phyloP scores from a whole-genome alignment of 805 yeast genomes.

The Monosporozyma siamensis region DNA sequence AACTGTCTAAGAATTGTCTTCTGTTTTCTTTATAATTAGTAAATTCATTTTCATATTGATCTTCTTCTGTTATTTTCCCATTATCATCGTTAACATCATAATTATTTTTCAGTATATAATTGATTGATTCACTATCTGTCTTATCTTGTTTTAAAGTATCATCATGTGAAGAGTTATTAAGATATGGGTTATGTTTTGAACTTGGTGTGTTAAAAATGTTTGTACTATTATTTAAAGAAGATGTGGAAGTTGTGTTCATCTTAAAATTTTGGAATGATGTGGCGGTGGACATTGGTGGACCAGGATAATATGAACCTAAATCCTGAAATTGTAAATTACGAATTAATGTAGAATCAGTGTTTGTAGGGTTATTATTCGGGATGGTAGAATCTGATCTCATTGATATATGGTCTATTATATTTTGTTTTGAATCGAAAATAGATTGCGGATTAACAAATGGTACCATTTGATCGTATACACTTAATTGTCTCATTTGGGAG shows the following conservation, averaged over 20 bases:
- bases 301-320: slow-evolving; percentile 25
- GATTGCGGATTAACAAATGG: slow-evolving; percentile 3
- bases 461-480: slow-evolving; percentile 9
- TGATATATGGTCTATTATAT: slow-evolving; percentile 1
- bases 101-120: slow-evolving; percentile 5
- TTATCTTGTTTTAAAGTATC: neutral
- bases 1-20: slow-evolving; percentile 33
- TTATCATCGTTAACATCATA: slow-evolving; percentile 4
- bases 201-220: slow-evolving; percentile 8
- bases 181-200: neutral
- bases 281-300: slow-evolving; percentile 12
- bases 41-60: slow-evolving; percentile 38
- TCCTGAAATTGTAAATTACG: slow-evolving; percentile 15
- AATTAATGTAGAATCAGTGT: neutral
- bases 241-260: neutral
- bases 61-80: slow-evolving; percentile 32
- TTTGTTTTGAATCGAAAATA: neutral
- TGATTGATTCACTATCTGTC: slow-evolving; percentile 1
- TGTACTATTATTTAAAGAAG: slow-evolving; percentile 1
- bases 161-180: neutral
- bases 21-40: slow-evolving; percentile 38
- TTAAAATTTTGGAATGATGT: slow-evolving; percentile 1
- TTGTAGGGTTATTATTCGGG: neutral
- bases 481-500: slow-evolving; percentile 2
- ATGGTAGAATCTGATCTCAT: slow-evolving; percentile 1